Evolutionary conservation across 495 filamentous ascomycete species (phyloP), one percentile per base, ranked within the genome.

Genomic region (Tuber microsphaerosporum): DNA sequence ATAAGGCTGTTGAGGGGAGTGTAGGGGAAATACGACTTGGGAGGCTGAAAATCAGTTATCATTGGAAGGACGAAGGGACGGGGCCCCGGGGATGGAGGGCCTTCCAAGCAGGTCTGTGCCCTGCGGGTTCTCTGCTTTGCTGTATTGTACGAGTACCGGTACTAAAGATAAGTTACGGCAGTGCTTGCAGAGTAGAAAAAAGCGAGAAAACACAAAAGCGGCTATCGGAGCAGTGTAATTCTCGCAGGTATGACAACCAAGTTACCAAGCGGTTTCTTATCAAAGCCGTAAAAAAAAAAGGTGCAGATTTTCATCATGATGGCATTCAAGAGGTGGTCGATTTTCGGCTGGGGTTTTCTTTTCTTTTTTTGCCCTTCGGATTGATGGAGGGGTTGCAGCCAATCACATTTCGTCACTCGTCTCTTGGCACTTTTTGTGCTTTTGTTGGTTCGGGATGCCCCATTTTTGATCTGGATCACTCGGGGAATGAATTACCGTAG

Each of bases 361-460:
- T 31, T 51, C 8, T 51, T 51, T 9, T 9, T n/a, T 51, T 10
- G 42, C 45, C n/a, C 2, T 61, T 31, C 26, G 56, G 56, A 65
- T 65, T 34, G 56, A 17, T 17, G 56, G 56, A 34, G 56, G 56
- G 26, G 56, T 19, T 7, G 26, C 31, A 34, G 26, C 56, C 56
- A 65, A 65, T 65, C 56, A 65, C 16, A 65, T 65, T 65, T 65
- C 26, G 26, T 65, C 56, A 65, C 56, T 65, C 56, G 56, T 17
- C 14, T 7, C 56, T 34, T 34, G 56, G 56, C 3, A 26, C 26
- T 19, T 31, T n/a, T 26, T 31, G 56, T 61, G 56, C 20, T 61
- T 61, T 16, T 61, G 56, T 61, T 19, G 56, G 26, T 26, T 65
- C 56, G 56, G 56, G 56, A 65, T n/a, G 26, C 34, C 26, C 56